Base-by-base conservation (phyloP, 768 basidiomycete species). In the Serpula lacrymans region DNA sequence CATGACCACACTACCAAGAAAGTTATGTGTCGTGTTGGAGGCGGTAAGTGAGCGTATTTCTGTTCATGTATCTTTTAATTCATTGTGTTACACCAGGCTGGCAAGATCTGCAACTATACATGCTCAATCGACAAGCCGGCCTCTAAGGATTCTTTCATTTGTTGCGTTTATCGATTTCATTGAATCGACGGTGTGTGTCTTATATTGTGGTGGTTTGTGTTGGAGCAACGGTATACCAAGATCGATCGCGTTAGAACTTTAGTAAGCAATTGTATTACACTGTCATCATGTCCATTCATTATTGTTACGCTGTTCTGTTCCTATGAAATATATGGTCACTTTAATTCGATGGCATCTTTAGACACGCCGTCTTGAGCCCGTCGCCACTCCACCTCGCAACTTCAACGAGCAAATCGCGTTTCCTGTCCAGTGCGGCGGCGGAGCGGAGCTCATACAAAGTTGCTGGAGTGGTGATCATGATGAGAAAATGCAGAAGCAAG, bases 1-100 rank as follows among this genome's bases (percentile, higher is more conserved):
- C 53, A 63, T 49, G 40, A 46, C 37, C 67, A 64, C 34, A 73
- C 65, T 49, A 69, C 71, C 50, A 89, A 85, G 77, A 93, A 90
- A 63, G 90, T 93, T 22, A 86, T 94, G 84, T 89, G 85, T 64
- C 81, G 90, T 45, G 84, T 93, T 46, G 90, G 90, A 33, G 88
- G 87, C 62, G 88, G 88, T 82, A 49, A 55, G 80, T 70, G 5
- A 37, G 33, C 43, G 45, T n/a, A 37, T 0, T 33, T 12, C 5
- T 14, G 18, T 3, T 28, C 39, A 11, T 45, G 57, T 1, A 50
- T 23, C 4, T 23, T 16, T 39, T 21, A 28, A 5, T 12, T 29
- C 10, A 23, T 33, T 2, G 23, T 38, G 26, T 25, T 16, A 38
- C 31, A 44, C 32, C 54, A 82, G 85, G 85, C 28, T 88, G 85